phyloP scores from a whole-genome alignment of 768 basidiomycete genomes.

The Suillus hirtellus region DNA sequence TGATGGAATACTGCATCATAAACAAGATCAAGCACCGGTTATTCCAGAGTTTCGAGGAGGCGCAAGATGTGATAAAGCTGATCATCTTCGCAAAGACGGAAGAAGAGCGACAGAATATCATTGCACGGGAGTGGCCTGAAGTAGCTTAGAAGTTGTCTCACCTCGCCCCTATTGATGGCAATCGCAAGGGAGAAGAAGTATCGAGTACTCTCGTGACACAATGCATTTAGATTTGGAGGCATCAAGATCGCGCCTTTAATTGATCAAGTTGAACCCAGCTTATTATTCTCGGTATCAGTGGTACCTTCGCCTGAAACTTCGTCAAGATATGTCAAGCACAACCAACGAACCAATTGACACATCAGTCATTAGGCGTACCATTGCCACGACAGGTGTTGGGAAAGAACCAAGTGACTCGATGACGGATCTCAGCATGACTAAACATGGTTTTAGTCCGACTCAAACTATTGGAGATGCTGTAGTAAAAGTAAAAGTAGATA shows the following conservation, averaged over 20 bases:
- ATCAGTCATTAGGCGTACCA: neutral
- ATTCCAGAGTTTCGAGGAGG: slow-evolving; percentile 70
- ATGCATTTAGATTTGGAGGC: neutral
- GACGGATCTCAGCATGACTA: neutral
- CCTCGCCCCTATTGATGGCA: neutral
- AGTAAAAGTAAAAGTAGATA: neutral
- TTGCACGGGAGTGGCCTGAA: slow-evolving; percentile 8
- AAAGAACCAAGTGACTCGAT: neutral
- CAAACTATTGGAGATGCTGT: neutral
- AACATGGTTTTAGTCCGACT: neutral
- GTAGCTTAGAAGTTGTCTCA: slow-evolving; percentile 1
- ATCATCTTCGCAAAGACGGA: slow-evolving; percentile 74
- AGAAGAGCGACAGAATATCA: slow-evolving; percentile 25
- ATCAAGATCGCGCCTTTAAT: neutral
- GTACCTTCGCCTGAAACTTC: neutral
- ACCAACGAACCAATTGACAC: neutral
- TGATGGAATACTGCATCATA: slow-evolving; percentile 77
- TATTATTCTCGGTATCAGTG: neutral
- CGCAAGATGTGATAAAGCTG: slow-evolving; percentile 57
- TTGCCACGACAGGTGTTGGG: neutral
- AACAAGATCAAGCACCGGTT: slow-evolving; percentile 79
- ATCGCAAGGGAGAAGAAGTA: neutral
- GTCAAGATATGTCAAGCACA: neutral
- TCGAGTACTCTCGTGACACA: neutral
- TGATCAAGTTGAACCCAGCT: neutral